Evolutionary conservation across 768 basidiomycete species (phyloP).

Genomic region (Epithele typhae): DNA sequence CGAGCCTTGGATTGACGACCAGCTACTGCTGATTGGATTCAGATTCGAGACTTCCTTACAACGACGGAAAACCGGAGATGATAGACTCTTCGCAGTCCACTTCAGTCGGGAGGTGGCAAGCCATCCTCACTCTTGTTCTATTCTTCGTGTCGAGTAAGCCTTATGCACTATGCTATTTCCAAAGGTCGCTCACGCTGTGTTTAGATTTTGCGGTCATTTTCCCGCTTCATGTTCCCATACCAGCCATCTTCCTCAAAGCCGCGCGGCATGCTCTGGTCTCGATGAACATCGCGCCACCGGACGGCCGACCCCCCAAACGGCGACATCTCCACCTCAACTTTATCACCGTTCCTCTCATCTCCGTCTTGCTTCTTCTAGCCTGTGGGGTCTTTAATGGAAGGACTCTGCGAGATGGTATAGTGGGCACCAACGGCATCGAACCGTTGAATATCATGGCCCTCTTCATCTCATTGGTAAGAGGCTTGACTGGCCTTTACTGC

Average conservation of each 20-base stretch:
- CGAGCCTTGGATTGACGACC: too few relatives aligned
- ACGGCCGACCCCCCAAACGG: not conserved
- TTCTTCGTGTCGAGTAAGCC: conserved; percentile 25
- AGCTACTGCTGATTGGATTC: too few relatives aligned
- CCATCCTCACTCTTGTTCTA: conserved; percentile 22
- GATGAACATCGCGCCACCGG: not conserved
- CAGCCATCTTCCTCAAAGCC: not conserved
- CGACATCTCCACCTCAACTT: conserved; percentile 25
- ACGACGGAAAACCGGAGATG: too few relatives aligned
- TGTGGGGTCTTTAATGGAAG: conserved; percentile 24
- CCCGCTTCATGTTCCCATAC: conserved; percentile 19
- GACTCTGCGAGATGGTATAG: conserved; percentile 71
- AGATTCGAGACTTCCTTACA: too few relatives aligned
- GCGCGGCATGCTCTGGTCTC: not conserved
- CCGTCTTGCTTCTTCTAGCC: conserved; percentile 28
- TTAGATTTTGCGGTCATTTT: conserved; percentile 24
- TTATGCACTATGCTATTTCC: not conserved
- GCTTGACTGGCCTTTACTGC: too few relatives aligned
- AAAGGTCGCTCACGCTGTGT: not conserved
- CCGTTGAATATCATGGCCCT: conserved; percentile 93
- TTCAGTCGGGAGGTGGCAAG: conserved; percentile 20
- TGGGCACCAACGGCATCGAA: conserved; percentile 72
- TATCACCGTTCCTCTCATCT: conserved; percentile 27
- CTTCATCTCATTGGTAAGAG: conserved; percentile 70
- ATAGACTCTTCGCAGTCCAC: too few relatives aligned